A percentile compares a stretch with the other conserved stretches of the same genome.
Conservation (phyloP, 2,329 filamentous ascomycete species). For the Diaporthe sp. region DNA sequence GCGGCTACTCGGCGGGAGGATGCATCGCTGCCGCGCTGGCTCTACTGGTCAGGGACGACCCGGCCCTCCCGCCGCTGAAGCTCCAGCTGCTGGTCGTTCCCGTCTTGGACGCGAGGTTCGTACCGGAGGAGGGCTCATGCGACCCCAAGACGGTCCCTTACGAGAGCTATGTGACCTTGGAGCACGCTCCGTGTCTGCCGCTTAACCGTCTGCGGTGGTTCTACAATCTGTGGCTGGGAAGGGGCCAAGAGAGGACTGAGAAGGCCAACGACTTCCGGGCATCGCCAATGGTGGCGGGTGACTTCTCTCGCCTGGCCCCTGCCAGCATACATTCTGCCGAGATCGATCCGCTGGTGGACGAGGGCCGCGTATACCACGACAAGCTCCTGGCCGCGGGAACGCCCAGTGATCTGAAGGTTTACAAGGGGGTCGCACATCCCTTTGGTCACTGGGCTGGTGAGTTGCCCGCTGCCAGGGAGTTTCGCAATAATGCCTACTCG, state of each 20-base stretch:
- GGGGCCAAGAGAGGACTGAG: conserved; percentile 46
- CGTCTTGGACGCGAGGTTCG: conserved; percentile 50
- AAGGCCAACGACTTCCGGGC: conserved; percentile 49
- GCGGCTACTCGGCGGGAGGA: conserved; percentile 37
- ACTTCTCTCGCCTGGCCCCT: conserved; percentile 51
- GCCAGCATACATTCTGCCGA: conserved; percentile 52
- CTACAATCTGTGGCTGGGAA: conserved; percentile 54
- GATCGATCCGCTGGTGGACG: conserved; percentile 51
- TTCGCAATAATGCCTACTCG: conserved; percentile 50
- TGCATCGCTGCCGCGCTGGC: conserved; percentile 36
- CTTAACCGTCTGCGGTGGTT: conserved; percentile 53
- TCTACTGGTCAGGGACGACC: conserved; percentile 33
- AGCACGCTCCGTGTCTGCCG: conserved; percentile 52
- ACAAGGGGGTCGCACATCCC: conserved; percentile 53
- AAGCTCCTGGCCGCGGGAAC: conserved; percentile 49
- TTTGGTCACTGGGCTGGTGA: conserved; percentile 53
- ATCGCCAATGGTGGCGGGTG: conserved; percentile 51
- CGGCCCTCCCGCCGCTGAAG: conserved; percentile 47
- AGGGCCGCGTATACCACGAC: conserved; percentile 51
- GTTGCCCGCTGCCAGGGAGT: conserved; percentile 50
- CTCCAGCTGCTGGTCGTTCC: conserved; percentile 53
- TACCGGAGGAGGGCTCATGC: conserved; percentile 49
- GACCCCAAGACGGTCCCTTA: conserved; percentile 48
- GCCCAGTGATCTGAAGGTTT: conserved; percentile 50
- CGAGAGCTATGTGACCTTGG: conserved; percentile 49